Percentiles rank a stretch among this genome's conserved stretches.
phyloP scores from a whole-genome alignment of 495 filamentous ascomycete genomes.

The Neurospora sp. region DNA sequence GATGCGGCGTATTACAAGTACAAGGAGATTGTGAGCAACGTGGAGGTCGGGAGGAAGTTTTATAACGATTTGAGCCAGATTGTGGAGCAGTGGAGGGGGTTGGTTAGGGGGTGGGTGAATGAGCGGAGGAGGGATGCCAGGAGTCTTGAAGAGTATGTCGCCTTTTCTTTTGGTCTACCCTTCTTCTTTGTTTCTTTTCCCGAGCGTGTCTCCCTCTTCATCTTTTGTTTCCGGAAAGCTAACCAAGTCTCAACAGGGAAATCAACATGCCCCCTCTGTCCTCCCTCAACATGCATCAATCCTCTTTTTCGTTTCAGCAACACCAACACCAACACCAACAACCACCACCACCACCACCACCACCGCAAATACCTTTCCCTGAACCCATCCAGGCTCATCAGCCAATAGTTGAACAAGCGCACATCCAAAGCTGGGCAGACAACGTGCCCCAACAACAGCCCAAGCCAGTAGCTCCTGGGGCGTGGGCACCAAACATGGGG shows the following conservation, averaged over 20 bases:
- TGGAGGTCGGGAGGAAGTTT: conserved; percentile 86
- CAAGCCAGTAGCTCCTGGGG: conserved; percentile 38
- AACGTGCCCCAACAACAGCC: conserved; percentile 45
- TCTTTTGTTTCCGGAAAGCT: too few species aligned
- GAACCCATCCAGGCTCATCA: conserved; percentile 12
- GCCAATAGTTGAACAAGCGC: conserved; percentile 28
- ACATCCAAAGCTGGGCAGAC: conserved; percentile 38
- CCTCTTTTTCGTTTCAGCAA: not conserved
- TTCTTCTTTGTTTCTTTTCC: too few species aligned
- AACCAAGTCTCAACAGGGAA: conserved; percentile 22
- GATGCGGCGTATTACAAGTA: conserved; percentile 93
- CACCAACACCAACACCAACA: not conserved
- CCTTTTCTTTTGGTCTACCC: too few species aligned
- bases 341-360: conserved; percentile 4
- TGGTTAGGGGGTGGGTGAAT: conserved; percentile 66
- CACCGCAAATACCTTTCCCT: conserved; percentile 6
- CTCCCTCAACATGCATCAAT: conserved; percentile 27
- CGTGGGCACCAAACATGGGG: conserved; percentile 72
- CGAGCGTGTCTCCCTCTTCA: too few species aligned
- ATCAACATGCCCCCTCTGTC: conserved; percentile 40
- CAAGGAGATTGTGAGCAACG: conserved; percentile 82
- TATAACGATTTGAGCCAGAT: conserved; percentile 93
- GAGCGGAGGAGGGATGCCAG: conserved; percentile 71
- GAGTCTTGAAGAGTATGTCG: conserved; percentile 59
- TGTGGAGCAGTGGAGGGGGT: conserved; percentile 62